These are phyloP conservation scores for Pelargonium fulgidum DNA, from an alignment of 441 rosid genomes.

Conservation along the genomic window DNA sequence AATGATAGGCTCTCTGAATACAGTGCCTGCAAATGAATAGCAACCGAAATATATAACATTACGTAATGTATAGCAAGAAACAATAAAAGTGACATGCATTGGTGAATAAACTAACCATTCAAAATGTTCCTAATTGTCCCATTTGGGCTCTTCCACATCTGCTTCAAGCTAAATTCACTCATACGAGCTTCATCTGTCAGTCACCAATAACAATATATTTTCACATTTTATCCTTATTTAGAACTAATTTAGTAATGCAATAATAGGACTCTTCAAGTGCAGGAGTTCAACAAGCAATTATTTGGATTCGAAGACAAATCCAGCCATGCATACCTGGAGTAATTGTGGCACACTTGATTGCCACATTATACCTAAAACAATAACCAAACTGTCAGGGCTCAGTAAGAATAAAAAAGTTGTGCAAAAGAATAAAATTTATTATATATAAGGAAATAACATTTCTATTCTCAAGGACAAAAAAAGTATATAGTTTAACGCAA, in stretches of 20 bases:
- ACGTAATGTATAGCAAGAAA: background rate
- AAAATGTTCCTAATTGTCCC: conserved; percentile 88
- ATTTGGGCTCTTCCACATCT: conserved; percentile 94
- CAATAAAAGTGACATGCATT: background rate
- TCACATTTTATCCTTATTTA: background rate
- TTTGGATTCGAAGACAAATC: too few relatives aligned
- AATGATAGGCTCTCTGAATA: conserved; percentile 86
- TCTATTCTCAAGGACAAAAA: background rate
- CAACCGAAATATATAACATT: background rate
- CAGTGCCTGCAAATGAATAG: conserved; percentile 57
- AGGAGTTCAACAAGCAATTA: too few relatives aligned
- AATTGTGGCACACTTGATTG: conserved; percentile 90
- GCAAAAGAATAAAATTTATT: too few relatives aligned
- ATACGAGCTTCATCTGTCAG: conserved; percentile 77
- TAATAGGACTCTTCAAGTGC: too few relatives aligned
- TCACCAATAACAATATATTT: background rate
- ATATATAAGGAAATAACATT: too few relatives aligned
- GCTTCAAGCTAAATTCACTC: conserved; percentile 64
- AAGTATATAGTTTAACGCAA: too few relatives aligned
- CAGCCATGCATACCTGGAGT: conserved; percentile 59
- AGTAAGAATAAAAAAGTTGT: background rate
- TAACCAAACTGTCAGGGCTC: background rate
- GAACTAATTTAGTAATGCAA: background rate
- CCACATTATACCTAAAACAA: conserved; percentile 70
- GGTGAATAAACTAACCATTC: conserved; percentile 22